phyloP scores from a whole-genome alignment of 2,329 filamentous ascomycete species.

The Talaromyces sp. region DNA sequence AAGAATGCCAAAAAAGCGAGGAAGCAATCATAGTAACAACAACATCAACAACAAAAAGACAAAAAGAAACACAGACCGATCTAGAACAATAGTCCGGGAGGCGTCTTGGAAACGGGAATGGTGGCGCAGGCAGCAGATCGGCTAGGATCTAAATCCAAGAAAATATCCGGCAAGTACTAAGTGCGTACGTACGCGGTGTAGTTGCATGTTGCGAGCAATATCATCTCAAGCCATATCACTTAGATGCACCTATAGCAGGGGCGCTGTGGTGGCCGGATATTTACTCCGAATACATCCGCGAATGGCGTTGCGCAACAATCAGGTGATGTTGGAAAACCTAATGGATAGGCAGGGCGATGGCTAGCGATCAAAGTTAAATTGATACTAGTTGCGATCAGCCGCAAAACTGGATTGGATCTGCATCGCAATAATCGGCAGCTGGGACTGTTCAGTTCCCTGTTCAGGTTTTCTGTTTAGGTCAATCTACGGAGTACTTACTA shows the following conservation, averaged over 20 bases:
- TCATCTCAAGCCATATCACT: background rate
- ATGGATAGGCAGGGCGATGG: background rate
- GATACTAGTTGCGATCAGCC: background rate
- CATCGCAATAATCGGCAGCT: background rate
- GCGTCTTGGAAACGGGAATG: background rate
- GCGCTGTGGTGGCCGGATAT: background rate
- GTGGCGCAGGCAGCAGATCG: background rate
- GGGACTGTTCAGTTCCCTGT: too few relatives aligned
- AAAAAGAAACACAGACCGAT: background rate
- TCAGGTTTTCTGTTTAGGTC: too few relatives aligned
- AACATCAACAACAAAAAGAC: background rate
- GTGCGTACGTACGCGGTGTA: too few relatives aligned
- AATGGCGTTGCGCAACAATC: background rate
- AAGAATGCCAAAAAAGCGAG: background rate
- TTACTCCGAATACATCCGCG: background rate
- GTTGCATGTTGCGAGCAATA: too few relatives aligned
- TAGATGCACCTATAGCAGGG: background rate
- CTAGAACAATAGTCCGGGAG: background rate
- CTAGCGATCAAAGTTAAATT: background rate
- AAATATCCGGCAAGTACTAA: background rate
- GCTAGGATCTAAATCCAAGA: background rate
- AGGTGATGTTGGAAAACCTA: too few relatives aligned
- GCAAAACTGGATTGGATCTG: background rate
- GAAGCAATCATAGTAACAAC: too few relatives aligned
- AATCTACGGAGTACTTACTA: too few relatives aligned